These are phyloP conservation scores for Wickerhamomyces sp. DNA, from an alignment of 1,139 yeast species.

Conservation along the genomic window DNA sequence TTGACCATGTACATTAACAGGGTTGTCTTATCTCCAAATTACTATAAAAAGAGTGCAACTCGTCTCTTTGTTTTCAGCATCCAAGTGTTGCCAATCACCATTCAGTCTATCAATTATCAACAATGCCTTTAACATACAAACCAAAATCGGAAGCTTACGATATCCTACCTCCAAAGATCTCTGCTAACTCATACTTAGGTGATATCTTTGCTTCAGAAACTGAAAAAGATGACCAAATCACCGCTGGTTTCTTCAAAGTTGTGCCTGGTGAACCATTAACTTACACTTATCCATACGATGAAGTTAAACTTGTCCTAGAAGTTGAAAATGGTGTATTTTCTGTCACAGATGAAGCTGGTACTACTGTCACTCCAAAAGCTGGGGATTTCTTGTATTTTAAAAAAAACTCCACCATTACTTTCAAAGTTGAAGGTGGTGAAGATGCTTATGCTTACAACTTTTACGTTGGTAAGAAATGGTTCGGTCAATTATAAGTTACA, in stretches of 20 bases:
- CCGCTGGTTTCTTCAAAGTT: slow-evolving; percentile 56
- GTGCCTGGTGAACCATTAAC: slow-evolving; percentile 56
- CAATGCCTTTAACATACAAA: slow-evolving; percentile 55
- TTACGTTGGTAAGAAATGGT: slow-evolving; percentile 39
- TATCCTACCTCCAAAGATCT: slow-evolving; percentile 47
- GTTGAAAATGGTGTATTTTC: slow-evolving; percentile 32
- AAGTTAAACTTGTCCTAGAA: slow-evolving; percentile 45
- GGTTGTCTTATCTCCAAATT: neutral
- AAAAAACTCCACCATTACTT: slow-evolving; percentile 43
- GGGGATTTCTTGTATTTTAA: slow-evolving; percentile 45
- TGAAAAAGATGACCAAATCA: slow-evolving; percentile 42
- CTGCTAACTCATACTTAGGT: slow-evolving; percentile 52
- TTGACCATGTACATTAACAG: no score
- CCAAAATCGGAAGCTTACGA: slow-evolving; percentile 51
- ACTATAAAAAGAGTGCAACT: neutral
- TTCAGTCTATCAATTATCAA: slow-evolving; percentile 13
- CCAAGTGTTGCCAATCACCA: neutral
- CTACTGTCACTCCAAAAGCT: slow-evolving; percentile 38
- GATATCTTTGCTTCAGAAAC: slow-evolving; percentile 49
- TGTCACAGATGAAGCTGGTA: slow-evolving; percentile 43
- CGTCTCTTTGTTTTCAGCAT: neutral
- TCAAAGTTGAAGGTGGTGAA: slow-evolving; percentile 40
- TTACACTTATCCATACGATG: slow-evolving; percentile 49
- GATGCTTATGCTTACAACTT: slow-evolving; percentile 43
- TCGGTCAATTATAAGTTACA: slow-evolving; percentile 11